Base-by-base conservation (phyloP, 257 asterid species). In the Nicotiana undulata region DNA sequence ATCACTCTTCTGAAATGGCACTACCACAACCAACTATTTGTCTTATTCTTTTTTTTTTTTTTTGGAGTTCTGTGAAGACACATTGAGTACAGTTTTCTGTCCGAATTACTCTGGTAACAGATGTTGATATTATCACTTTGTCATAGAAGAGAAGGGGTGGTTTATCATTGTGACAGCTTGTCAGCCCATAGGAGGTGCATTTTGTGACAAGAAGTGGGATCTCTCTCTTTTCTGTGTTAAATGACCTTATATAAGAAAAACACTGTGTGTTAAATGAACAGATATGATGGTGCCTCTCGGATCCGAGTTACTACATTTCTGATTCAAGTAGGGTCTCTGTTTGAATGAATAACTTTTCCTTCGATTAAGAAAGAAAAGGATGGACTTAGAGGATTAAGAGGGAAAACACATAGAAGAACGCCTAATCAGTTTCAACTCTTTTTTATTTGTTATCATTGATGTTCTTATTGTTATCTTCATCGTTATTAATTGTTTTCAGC, bases 291-390 rank as follows among this genome's bases (percentile, higher is more conserved):
- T 44, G 44, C 26, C 9, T 74, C 40, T 46, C 5, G 79, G 79
- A 74, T 49, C 79, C 26, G 44, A 9, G 61, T 51, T 7, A 46
- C 18, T 74, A 26, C 61, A 60, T 74, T 74, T 74, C 17, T 26
- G 79, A 74, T 49, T 74, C 44, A 74, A 74, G 63, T 51, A 49
- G 79, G 44, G 44, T 51, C 34, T 74, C 63, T 26, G 79, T 74
- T 49, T 49, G 17, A 8, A 2, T 49, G 79, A 74, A 20, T 74
- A 49, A 26, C 51, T 68, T 4, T 24, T 15, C 26, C 26, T 49
- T 26, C 17, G 26, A 15, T 74, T 49, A 49, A 74, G 24, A 74
- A 74, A 24, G 52, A 24, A 24, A 74, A 49, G 79, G 63, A 51
- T 3, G 44, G 51, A 16, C 16, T 24, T 74, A 4, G 44, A 26